phyloP scores from a whole-genome alignment of 2,329 filamentous ascomycete genomes.

The Cadophora luteo-olivacea region DNA sequence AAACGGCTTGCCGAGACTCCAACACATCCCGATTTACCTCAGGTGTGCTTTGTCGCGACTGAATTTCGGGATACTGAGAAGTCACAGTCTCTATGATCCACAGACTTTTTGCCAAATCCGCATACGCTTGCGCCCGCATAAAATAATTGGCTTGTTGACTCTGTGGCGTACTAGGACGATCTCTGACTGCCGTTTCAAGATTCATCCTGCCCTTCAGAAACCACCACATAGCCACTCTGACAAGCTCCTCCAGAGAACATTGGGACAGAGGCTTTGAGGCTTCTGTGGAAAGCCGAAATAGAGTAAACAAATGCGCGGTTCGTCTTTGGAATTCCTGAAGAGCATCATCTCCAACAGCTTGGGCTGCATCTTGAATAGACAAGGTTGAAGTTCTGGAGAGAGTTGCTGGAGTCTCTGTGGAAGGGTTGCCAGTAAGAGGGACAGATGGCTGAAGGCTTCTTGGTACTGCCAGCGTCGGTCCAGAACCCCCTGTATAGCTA shows the following conservation, averaged over 20 bases:
- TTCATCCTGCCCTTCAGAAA: constrained; percentile 81
- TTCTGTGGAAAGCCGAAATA: constrained; percentile 82
- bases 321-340: constrained; percentile 73
- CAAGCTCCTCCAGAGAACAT: constrained; percentile 70
- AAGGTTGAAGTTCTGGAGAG: constrained; percentile 31
- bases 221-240: constrained; percentile 85
- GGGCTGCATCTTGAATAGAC: constrained; percentile 37
- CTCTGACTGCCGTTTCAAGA: constrained; percentile 75
- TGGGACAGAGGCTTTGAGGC: constrained; percentile 69
- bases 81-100: constrained; percentile 72
- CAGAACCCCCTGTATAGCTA: constrained; percentile 6
- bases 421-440: constrained; percentile 1
- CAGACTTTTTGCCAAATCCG: constrained; percentile 83
- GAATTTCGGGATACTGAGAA: constrained; percentile 41
- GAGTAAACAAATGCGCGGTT: constrained; percentile 74
- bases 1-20: constrained; percentile 59
- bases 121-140: constrained; percentile 76
- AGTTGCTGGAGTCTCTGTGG: constrained; percentile 23
- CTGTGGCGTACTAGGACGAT: constrained; percentile 61
- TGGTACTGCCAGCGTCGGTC: constrained; percentile 5
- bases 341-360: constrained; percentile 60
- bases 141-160: constrained; percentile 60
- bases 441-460: constrained; percentile 13
- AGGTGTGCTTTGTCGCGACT: constrained; percentile 21
- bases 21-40: constrained; percentile 50